Evolutionary conservation across 805 yeast genomes (phyloP), one percentile per base, ranked within the genome.

Genomic region (Zygotorulaspora chibaensis): DNA sequence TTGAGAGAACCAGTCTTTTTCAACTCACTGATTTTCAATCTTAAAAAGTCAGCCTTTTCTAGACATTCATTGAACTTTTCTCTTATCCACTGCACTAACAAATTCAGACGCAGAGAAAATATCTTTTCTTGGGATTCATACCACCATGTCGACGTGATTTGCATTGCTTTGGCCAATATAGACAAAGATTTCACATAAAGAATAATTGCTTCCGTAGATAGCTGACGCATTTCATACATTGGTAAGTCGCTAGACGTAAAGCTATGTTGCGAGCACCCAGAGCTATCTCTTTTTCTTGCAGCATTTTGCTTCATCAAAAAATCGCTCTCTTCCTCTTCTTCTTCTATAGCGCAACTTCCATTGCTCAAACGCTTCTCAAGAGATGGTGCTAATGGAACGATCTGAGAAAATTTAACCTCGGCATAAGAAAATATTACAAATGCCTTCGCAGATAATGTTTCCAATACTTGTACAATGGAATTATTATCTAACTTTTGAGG

Each of bases 71-170:
- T 91, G 67, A 89, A 91, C 50, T 81, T 77, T 47, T 84, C 89
- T 48, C 98, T 76, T 7, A 87, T 82, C 96, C 96, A 89, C 67
- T 93, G 97, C 10, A 89, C 95, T 38, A 85, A 70, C 6, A 70
- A 80, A 61, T 83, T 83, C 55, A 84, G 67, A 47, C 75, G 72
- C 12, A 74, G 66, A 4, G 68, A 56, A 55, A 70, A 62, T 50
- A 60, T 58, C 76, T 71, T 46, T 62, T 56, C 63, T 59, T 54
- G 62, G 28, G 70, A 71, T 30, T 66, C 67, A 50, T 78, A 75
- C 98, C 98, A 93, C 97, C 98, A 93, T 11, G 75, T 82, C 35
- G 90, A 80, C 1, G 96, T 95, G 34, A 81, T 65, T 40, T 80
- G 75, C 95, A 91, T 90, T 0, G 96, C 96, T 49, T 76, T 80